Evolutionary conservation across 352 stramenopile species (phyloP), one percentile per base, ranked within the genome.

Genomic region (Pythium plurisporium): DNA sequence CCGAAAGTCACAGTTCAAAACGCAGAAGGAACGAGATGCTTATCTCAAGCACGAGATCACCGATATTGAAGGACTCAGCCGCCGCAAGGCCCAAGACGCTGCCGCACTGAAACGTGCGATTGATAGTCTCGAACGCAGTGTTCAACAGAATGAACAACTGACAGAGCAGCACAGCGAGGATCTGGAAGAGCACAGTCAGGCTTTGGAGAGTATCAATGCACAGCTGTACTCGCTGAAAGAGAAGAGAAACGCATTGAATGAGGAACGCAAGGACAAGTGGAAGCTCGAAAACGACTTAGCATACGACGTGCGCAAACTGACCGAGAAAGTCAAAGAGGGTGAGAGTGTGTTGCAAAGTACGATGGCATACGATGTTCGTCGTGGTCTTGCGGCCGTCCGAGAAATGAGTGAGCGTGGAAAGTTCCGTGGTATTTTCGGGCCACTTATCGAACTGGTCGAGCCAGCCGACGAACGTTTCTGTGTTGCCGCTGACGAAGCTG

Each of bases 391-490:
- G 36, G 89, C 87, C 27, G 72, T 96, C 9, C 73, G 83, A 4
- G 76, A 94, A 34, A 97, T 98, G 76, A 86, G 95, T 6, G 67
- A 86, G 31, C 53, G 82, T 46, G 82, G 91, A 19, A 79, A 70
- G 12, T 70, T 94, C 30, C 61, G 69, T 37, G 86, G 84, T 10
- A 85, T 98, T 46, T 97, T 95, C 72, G 97, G 97, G 7, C 91
- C 96, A n/a, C 60, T 99, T 20, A 96, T 99, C 55, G 96, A 99
- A 27, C 94, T 99, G 31, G 87, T 99, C 34, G 76, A 79, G 50
- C 86, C 85, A 26, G 70, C 84, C 0, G 85, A 92, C 27, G 80
- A 96, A 27, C 81, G 86, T 26, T 99, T 98, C 64, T 95, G 89
- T 52, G 98, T 89, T 14, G 96, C 95, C 26, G 79, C 98, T 1